phyloP scores from a whole-genome alignment of 176 grass and related monocot genomes.

The Triticum turgidum region DNA sequence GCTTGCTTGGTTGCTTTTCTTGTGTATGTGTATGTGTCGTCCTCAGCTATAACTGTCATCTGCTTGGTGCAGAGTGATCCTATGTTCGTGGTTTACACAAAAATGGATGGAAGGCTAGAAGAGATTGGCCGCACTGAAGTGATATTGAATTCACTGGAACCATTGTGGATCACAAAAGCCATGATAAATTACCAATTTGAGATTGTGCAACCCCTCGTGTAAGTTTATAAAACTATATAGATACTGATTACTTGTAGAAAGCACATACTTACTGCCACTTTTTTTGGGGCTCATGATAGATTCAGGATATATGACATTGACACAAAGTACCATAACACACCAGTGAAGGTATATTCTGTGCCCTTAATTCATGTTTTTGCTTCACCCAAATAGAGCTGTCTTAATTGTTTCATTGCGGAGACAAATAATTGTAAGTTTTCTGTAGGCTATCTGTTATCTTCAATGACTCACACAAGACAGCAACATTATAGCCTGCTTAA shows the following conservation, averaged over 20 bases:
- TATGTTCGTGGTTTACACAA: constrained; percentile 73
- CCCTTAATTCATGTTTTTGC: background rate
- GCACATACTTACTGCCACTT: constrained; percentile 1
- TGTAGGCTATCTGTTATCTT: constrained; percentile 10
- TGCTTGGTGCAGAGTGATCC: constrained; percentile 79
- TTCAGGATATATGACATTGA: constrained; percentile 87
- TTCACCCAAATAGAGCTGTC: background rate
- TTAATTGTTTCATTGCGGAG: background rate
- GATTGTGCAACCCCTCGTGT: constrained; percentile 85
- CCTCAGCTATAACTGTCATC: background rate
- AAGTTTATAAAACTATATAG: constrained; percentile 37
- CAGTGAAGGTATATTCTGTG: constrained; percentile 73
- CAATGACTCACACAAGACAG: background rate
- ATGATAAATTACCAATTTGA: constrained; percentile 92
- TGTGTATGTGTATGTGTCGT: background rate
- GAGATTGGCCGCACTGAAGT: constrained; percentile 97
- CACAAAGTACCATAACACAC: constrained; percentile 76
- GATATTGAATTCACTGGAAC: constrained; percentile 72
- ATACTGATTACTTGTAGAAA: background rate
- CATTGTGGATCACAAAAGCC: constrained; percentile 86
- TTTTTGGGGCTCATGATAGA: constrained; percentile 36
- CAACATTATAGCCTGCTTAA: background rate
- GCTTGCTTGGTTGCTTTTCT: background rate
- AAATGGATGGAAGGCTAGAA: constrained; percentile 67
- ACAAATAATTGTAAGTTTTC: background rate